A percentile compares a stretch with the other conserved stretches of the same genome.
Conservation (phyloP, 2,329 filamentous ascomycete genomes). For the Venturia asperata region DNA sequence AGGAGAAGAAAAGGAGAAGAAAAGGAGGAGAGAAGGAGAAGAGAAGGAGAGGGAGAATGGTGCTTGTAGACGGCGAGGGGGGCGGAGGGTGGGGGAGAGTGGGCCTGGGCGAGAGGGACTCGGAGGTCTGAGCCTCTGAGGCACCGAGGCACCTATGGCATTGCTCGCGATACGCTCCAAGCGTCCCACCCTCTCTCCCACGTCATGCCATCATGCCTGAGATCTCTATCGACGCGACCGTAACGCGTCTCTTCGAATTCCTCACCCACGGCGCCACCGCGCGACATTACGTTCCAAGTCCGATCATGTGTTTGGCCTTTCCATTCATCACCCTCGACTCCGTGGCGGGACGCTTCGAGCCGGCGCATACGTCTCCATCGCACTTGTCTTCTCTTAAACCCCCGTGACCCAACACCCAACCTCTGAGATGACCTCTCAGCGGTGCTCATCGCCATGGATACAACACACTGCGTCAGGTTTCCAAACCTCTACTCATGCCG, state of each 20-base stretch:
- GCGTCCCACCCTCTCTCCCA: neutral
- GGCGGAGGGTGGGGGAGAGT: no score
- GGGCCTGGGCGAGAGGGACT: neutral
- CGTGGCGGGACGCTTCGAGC: neutral
- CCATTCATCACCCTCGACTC: neutral
- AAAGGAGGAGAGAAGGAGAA: no score
- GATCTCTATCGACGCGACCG: neutral
- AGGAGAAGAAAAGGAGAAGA: no score
- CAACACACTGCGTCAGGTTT: neutral
- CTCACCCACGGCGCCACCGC: neutral
- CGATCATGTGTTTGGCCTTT: neutral
- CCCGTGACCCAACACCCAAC: neutral
- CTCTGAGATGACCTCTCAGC: neutral
- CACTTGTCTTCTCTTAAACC: neutral
- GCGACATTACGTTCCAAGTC: neutral
- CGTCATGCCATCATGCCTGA: neutral
- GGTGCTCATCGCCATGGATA: neutral
- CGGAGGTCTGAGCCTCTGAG: neutral
- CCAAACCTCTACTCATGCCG: constrained; percentile 3
- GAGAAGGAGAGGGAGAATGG: no score
- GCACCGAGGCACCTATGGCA: neutral
- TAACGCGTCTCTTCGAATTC: neutral
- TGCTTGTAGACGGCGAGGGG: no score
- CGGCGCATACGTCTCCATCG: neutral
- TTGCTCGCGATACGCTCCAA: neutral